Evolutionary conservation across 495 filamentous ascomycete genomes (phyloP), one percentile per base, ranked within the genome.

Genomic region (Symbiotaphrina buchneri): DNA sequence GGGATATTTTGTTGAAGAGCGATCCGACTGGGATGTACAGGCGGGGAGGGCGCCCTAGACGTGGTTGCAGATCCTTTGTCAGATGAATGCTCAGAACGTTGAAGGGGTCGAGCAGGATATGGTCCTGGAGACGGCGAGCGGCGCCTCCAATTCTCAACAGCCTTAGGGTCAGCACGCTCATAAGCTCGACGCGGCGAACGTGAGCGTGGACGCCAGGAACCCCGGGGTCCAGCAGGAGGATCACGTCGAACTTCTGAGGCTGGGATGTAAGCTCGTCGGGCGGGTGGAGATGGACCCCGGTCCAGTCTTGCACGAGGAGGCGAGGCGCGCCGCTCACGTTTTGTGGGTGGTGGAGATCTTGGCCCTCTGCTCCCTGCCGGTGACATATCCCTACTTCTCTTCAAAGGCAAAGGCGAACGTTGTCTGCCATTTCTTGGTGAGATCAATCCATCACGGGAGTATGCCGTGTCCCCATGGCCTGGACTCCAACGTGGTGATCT

Each of bases 41-140:
- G 53, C 5, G 53, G 54, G 13, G 51, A 52, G 0, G 53, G 55
- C 3, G 45, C 43, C 6, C 53, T 41, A 6, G 51, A 53, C 1
- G 49, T 51, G 5, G 40, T 40, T 8, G 27, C 41, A 8, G 49
- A 54, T 10, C 43, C 41, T 19, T 43, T 27, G 11, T 47, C 51
- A 15, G 42, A 48, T 6, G 40, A 39, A 18, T 44, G 46, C 18
- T 23, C 28, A 15, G 31, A 18, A 17, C 36, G 37, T 36, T 38
- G 22, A n/a, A 18, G 37, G 20, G 41, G 37, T 19, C 26, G 18
- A 21, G 48, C n/a, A n/a, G n/a, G n/a, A n/a, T n/a, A n/a, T n/a
- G n/a, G n/a, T n/a, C n/a, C n/a, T n/a, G n/a, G 44, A 13, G 50
- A 51, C 1, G 47, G 46, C 10, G 52, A 55, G 10, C 48, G 40